These are phyloP conservation scores for Torrubiella hemipterigena DNA, from an alignment of 2,329 filamentous ascomycete genomes.

Conservation along the genomic window DNA sequence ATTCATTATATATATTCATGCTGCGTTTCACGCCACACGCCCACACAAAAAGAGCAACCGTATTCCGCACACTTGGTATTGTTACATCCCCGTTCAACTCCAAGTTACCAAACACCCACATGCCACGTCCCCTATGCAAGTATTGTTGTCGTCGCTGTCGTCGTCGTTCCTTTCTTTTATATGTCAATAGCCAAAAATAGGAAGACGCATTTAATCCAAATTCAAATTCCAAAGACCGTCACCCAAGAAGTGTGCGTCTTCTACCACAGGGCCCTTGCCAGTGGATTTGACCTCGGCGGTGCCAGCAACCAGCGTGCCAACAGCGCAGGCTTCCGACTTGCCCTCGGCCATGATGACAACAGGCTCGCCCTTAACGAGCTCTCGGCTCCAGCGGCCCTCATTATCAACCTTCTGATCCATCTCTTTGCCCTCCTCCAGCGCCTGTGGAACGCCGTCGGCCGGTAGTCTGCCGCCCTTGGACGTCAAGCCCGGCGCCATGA, in stretches of 20 bases:
- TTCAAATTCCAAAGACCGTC: slow-evolving; percentile 80
- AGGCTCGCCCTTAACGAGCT: slow-evolving; percentile 68
- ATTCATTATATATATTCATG: too few relatives aligned
- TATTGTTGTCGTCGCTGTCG: too few relatives aligned
- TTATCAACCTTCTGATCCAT: slow-evolving; percentile 28
- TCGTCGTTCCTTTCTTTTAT: too few relatives aligned
- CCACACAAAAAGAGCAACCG: too few relatives aligned
- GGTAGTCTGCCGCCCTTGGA: slow-evolving; percentile 72
- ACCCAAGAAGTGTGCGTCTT: slow-evolving; percentile 85
- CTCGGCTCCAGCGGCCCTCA: slow-evolving; percentile 47
- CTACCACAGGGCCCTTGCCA: slow-evolving; percentile 88
- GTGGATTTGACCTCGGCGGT: slow-evolving; percentile 89
- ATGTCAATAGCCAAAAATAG: too few relatives aligned
- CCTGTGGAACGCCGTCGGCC: slow-evolving; percentile 24
- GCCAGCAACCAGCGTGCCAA: slow-evolving; percentile 71
- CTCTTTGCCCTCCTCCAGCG: slow-evolving; percentile 27
- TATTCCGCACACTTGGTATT: too few relatives aligned
- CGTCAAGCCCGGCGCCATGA: slow-evolving; percentile 93
- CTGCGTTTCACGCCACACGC: too few relatives aligned
- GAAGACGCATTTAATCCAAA: slow-evolving; percentile 25
- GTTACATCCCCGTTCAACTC: too few relatives aligned
- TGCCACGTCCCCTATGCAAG: too few relatives aligned
- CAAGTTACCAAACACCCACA: too few relatives aligned
- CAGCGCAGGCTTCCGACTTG: slow-evolving; percentile 81
- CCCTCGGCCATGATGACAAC: slow-evolving; percentile 89